Evolutionary conservation across 352 stramenopile genomes (phyloP), one percentile per base, ranked within the genome.

Genomic region (Nothophytophthora sp.): DNA sequence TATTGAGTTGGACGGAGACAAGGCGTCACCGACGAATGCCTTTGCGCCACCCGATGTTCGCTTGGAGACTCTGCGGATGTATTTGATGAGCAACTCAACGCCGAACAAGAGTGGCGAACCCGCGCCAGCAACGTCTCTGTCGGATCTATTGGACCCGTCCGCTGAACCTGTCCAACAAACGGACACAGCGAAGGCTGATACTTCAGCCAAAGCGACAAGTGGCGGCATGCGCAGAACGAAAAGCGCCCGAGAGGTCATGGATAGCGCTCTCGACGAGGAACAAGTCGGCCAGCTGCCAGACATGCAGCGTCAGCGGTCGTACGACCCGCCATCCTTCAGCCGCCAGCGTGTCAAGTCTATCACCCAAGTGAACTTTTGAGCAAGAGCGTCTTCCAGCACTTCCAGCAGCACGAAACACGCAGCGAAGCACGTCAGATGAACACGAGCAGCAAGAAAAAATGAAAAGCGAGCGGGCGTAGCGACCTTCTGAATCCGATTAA

Each of bases 41-140:
- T 22, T 47, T 8, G 25, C 39, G 8, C 33, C 48, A 13, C 39
- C 51, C 0, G 45, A 45, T 5, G 51, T 76, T 29, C 56, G 33
- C 22, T 52, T 83, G 7, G 79, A 90, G 63, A 90, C 79, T 19
- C 46, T 90, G 42, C 69, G 76, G 5, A 88, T 90, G 71, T 90
- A 82, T 50, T 50, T 90, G 23, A 75, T 43, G 25, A 62, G 76
- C 36, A 52, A 68, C 18, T 67, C 63, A 20, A 60, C 51, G 25
- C 48, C 50, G 18, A 58, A 63, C 11, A 38, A 47, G 29, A 35
- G 28, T 20, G 60, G 51, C 15, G 56, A 76, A 27, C 16, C 42
- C 9, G 53, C 43, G 18, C 49, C 55, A 4, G 35, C 55, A 35
- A 22, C 47, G n/a, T 49, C 68, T 30, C 65, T 76, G 32, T 63